Evolutionary conservation across 371 early-diverging fungal genomes (phyloP), one percentile per base, ranked within the genome.

Genomic region (Choanephora cucurbitarum): DNA sequence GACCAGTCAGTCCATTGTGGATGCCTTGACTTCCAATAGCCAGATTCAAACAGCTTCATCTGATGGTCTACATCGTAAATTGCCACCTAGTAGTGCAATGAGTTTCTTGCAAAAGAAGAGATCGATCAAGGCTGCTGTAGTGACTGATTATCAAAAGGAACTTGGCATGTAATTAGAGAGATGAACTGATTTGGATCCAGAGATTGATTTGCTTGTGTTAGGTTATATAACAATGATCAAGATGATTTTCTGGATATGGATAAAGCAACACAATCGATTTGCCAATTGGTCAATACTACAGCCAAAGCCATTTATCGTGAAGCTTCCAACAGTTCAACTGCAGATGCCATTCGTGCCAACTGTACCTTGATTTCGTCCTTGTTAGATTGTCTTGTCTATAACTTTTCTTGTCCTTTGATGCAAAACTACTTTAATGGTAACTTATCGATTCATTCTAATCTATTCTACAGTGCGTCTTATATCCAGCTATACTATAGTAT

Each of bases 1-100:
- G 13, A n/a, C n/a, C n/a, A 72, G 57, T 22, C 50, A 50, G 39
- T 45, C 66, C n/a, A 11, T 66, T 13, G 47, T 75, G 22, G 41
- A 44, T 18, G 13, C 47, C 3, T 39, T 72, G 9, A 32, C 52
- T 32, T 44, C 44, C n/a, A 44, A 49, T 34, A 33, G 24, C 18
- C 49, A 58, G 2, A 57, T 85, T 0, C 65, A 71, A 18, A 50
- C 64, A 10, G 86, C 86, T 15, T 65, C 68, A 39, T 43, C 49
- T 2, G 82, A 84, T 59, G 83, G 73, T 1, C 57, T 70, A 0
- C 76, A 86, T 18, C 61, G 75, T 2, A 69, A 82, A 45, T 55
- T 92, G 14, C 93, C 93, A 4, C 93, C 93, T 5, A 86, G 88
- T 15, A 86, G 88, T 46, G 79, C 86, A 2, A 88, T 88, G 90